Base-by-base conservation (phyloP, 2,329 filamentous ascomycete genomes). In the Aspergillus bombycis region DNA sequence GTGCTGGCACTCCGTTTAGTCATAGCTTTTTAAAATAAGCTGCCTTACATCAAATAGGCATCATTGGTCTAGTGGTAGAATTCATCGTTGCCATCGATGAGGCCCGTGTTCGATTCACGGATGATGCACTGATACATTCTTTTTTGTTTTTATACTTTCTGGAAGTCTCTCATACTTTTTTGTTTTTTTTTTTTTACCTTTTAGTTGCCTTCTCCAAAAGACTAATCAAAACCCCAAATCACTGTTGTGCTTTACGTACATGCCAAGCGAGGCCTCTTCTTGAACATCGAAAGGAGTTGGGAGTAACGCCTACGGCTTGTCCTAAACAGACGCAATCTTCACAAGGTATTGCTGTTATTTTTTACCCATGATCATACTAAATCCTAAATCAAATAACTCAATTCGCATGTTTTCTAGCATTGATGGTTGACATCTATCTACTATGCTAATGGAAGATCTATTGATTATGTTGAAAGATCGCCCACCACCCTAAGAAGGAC, bases 51-150 rank as follows among this genome's bases (percentile, higher is more conserved):
- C n/a, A 38, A 55, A 1, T 16, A 19, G 72, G 77, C 77, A 79
- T 78, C 75, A 77, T 78, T 79, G 77, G 77, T 79, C 77, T 79
- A 79, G 77, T 79, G 77, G 77, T 79, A 79, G 77, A 78, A 78
- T 78, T 78, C 76, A 71, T 78, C 76, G 76, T 78, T 78, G 77
- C 77, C 77, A 79, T 80, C 78, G 78, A 80, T 72, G 78, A 79
- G 78, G 77, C 78, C 77, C 78, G 77, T 77, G 78, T 80, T 80
- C 78, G 78, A 80, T 80, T 80, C 78, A 78, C 78, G 78, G 78
- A 78, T 78, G 77, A 79, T 79, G 78, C 77, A 79, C 8, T 60
- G 3, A 11, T 16, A n/a, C n/a, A n/a, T 5, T 55, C 38, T 38
- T 55, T 41, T 55, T 38, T 54, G 26, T 19, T 10, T 9, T 3